Evolutionary conservation across 805 yeast species (phyloP).

Genomic region (Sugiyamaella qingdaonensis): DNA sequence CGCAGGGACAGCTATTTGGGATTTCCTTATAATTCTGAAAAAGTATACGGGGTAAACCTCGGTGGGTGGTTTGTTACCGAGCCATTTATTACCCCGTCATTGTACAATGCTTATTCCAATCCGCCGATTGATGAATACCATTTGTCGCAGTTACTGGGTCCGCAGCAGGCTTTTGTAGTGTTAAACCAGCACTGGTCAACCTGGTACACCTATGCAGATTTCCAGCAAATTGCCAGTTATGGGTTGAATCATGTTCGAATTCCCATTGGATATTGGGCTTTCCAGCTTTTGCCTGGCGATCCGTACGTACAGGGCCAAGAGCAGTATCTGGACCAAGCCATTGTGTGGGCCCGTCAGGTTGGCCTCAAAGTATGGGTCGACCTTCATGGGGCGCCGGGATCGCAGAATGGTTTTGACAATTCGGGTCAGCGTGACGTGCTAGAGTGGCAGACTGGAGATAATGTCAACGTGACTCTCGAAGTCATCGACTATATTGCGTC

Average conservation of each 20-base stretch:
- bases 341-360: constrained; percentile 64
- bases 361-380: constrained; percentile 82
- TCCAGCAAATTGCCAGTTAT: constrained; percentile 48
- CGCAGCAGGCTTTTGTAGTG: constrained; percentile 47
- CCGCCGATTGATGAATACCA: constrained; percentile 83
- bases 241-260: constrained; percentile 85
- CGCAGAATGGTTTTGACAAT: constrained; percentile 94
- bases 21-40: constrained; percentile 29
- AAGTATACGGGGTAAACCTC: constrained; percentile 52
- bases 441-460: constrained; percentile 49
- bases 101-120: constrained; percentile 51
- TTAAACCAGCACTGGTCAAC: constrained; percentile 71
- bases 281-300: constrained; percentile 54
- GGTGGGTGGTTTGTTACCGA: constrained; percentile 93
- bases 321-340: constrained; percentile 66
- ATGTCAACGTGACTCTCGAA: constrained; percentile 49
- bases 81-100: constrained; percentile 78
- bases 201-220: constrained; percentile 72
- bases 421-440: constrained; percentile 72
- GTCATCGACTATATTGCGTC: constrained; percentile 53
- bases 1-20: constrained; percentile 10
- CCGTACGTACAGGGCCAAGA: constrained; percentile 87
- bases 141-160: constrained; percentile 56
- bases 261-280: constrained; percentile 97
- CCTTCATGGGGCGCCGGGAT: constrained; percentile 94